A percentile compares a stretch with the other conserved stretches of the same genome.
These are phyloP conservation scores for Ustilago trichophora DNA, from an alignment of 1,284 basidiomycete species.

Conservation along the genomic window DNA sequence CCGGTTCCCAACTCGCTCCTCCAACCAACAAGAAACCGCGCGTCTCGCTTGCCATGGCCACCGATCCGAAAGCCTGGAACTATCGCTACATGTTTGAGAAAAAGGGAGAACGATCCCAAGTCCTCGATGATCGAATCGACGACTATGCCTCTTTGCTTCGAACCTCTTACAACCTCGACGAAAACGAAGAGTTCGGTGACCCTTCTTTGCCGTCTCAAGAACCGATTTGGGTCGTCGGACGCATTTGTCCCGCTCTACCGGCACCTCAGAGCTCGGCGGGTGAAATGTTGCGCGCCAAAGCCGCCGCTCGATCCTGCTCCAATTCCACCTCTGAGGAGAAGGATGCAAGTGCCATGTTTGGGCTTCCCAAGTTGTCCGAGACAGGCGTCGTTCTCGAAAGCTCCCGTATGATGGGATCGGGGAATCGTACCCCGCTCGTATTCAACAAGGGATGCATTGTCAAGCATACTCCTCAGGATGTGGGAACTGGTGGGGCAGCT, in stretches of 20 bases:
- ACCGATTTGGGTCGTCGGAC: constrained; percentile 59
- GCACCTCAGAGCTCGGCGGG: constrained; percentile 18
- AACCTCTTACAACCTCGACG: constrained; percentile 42
- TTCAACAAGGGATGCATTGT: constrained; percentile 47
- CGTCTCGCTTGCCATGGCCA: constrained; percentile 60
- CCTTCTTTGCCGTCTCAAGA: constrained; percentile 55
- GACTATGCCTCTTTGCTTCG: constrained; percentile 48
- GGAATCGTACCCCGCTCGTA: constrained; percentile 49
- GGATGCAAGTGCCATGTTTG: too few relatives aligned
- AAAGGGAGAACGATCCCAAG: constrained; percentile 56
- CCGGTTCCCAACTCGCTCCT: constrained; percentile 26
- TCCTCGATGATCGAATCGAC: constrained; percentile 59
- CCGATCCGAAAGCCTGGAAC: constrained; percentile 59
- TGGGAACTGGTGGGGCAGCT: constrained; percentile 18
- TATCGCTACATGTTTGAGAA: constrained; percentile 66
- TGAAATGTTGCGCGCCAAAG: constrained; percentile 8
- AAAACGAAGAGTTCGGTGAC: constrained; percentile 53
- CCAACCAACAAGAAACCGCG: constrained; percentile 23
- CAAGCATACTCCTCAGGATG: constrained; percentile 42
- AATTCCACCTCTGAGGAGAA: too few relatives aligned
- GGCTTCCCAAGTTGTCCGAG: constrained; percentile 34
- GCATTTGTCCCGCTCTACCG: constrained; percentile 45
- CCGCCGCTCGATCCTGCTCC: too few relatives aligned
- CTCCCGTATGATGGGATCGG: constrained; percentile 56
- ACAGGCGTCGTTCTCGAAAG: constrained; percentile 54